Evolutionary conservation across 2,329 filamentous ascomycete species (phyloP).

Genomic region (Scytalidium lignicola): DNA sequence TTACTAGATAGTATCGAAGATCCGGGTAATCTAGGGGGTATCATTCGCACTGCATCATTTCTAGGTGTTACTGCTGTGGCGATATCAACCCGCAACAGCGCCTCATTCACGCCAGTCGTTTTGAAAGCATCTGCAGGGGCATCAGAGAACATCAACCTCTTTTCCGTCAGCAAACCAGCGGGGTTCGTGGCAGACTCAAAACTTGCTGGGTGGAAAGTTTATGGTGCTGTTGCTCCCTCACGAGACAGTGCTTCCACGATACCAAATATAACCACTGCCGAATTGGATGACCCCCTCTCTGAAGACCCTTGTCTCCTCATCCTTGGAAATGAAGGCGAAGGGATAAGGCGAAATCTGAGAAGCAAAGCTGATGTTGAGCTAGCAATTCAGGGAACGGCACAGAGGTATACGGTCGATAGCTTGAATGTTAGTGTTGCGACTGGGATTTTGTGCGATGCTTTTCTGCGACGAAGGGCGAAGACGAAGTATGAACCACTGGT

Average conservation of each 20-base stretch:
- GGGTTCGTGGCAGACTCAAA: conserved; percentile 66
- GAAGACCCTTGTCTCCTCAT: conserved; percentile 70
- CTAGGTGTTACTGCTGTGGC: conserved; percentile 83
- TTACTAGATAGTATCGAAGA: conserved; percentile 75
- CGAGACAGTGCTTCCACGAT: conserved; percentile 14
- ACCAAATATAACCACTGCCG: conserved; percentile 38
- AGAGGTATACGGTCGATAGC: conserved; percentile 67
- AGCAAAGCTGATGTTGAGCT: conserved; percentile 60
- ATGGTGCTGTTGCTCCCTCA: conserved; percentile 61
- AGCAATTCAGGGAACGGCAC: conserved; percentile 51
- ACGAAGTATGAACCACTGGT: background rate
- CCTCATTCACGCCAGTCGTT: conserved; percentile 68
- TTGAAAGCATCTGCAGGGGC: conserved; percentile 88
- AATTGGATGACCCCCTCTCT: conserved; percentile 50
- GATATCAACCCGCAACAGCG: conserved; percentile 68
- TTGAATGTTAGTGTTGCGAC: conserved; percentile 90
- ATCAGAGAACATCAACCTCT: conserved; percentile 71
- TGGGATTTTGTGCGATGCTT: conserved; percentile 67
- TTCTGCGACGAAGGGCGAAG: conserved; percentile 39
- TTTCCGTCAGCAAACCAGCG: conserved; percentile 61
- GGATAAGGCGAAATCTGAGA: conserved; percentile 60
- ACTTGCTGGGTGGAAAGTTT: conserved; percentile 74
- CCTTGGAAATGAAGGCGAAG: conserved; percentile 76
- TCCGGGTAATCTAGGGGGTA: conserved; percentile 84
- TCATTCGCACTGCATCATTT: conserved; percentile 83